Conservation (phyloP, 2,329 filamentous ascomycete species). For the Fusarium sp. region DNA sequence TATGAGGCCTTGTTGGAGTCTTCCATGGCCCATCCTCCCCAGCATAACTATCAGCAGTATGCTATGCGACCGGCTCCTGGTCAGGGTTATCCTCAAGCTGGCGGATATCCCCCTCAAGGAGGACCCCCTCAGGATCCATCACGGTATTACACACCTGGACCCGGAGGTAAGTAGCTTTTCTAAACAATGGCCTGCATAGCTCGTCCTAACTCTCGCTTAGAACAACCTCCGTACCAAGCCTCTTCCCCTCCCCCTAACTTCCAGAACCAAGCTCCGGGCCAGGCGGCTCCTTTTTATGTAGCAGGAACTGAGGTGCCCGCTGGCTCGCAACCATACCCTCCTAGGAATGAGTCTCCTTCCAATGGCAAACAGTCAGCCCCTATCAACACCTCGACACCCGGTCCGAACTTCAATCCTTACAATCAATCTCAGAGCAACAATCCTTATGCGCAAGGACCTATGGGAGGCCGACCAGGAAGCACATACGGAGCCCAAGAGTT, state of each 20-base stretch:
- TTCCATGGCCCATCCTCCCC: conserved; percentile 94
- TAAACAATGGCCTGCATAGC: background rate
- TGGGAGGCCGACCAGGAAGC: conserved; percentile 69
- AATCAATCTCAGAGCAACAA: conserved; percentile 50
- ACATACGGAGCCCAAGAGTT: conserved; percentile 82
- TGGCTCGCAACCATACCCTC: conserved; percentile 62
- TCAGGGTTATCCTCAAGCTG: conserved; percentile 58
- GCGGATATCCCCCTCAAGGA: conserved; percentile 57
- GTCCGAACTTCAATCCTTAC: conserved; percentile 59
- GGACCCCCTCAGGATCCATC: conserved; percentile 69
- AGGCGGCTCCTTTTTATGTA: conserved; percentile 73
- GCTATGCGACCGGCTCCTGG: conserved; percentile 65
- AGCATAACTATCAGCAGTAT: conserved; percentile 80
- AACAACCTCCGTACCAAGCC: conserved; percentile 61
- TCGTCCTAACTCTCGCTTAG: conserved; percentile 40
- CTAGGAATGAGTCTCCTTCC: conserved; percentile 63
- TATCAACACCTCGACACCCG: conserved; percentile 65
- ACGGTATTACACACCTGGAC: conserved; percentile 75
- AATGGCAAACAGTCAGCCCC: conserved; percentile 62
- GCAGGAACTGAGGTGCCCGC: conserved; percentile 68
- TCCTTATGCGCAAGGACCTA: conserved; percentile 59
- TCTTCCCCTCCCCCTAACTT: conserved; percentile 66
- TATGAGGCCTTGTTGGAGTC: conserved; percentile 96
- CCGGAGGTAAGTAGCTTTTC: conserved; percentile 47
- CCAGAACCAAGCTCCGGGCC: conserved; percentile 63